Evolutionary conservation across 2,329 filamentous ascomycete species (phyloP), one percentile per base, ranked within the genome.

Genomic region (Paracorniculantispora psalliotae): DNA sequence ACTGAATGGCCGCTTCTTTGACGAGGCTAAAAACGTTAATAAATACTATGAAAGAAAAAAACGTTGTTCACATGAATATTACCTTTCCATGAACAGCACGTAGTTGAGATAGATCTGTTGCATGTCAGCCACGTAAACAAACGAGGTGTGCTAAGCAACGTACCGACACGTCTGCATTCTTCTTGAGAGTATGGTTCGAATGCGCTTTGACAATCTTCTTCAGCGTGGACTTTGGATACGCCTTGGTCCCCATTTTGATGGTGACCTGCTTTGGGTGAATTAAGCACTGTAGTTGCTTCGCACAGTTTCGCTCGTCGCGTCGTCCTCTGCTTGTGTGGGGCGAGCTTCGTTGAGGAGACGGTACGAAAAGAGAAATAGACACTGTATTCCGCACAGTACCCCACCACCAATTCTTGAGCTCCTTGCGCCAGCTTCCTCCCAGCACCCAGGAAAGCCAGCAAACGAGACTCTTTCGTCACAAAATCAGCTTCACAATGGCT

Each of bases 161-260:
- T 75, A 96, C 91, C 75, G 93, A 79, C 60, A 96, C 86, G 73
- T 96, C 92, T 30, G 87, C 89, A 73, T 94, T 92, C 73, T 91
- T 94, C 77, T 87, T 91, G 63, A 96, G 74, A 63, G 83, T 88
- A 69, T 87, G 86, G 63, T 90, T 88, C 9, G 91, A 89, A 72
- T 96, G 91, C 19, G 91, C 91, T 75, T 96, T 96, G 68, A 96
- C 81, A 61, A 96, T 93, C 73, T 92, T 92, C 74, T 92, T 94
- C 66, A 96, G 80, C 0, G 90, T 94, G 19, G 85, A 86, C 63
- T 92, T 87, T 12, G 92, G 92, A 68, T 96, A 96, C 15, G 90
- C 79, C 66, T 91, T 93, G 68, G 88, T 86, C 23, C 84, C 79
- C 13, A 72, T 66, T 3, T 46, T 56, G 23, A 28, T 26, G 10